These are phyloP conservation scores for Septoria linicola DNA, from an alignment of 2,329 filamentous ascomycete genomes.

Conservation along the genomic window DNA sequence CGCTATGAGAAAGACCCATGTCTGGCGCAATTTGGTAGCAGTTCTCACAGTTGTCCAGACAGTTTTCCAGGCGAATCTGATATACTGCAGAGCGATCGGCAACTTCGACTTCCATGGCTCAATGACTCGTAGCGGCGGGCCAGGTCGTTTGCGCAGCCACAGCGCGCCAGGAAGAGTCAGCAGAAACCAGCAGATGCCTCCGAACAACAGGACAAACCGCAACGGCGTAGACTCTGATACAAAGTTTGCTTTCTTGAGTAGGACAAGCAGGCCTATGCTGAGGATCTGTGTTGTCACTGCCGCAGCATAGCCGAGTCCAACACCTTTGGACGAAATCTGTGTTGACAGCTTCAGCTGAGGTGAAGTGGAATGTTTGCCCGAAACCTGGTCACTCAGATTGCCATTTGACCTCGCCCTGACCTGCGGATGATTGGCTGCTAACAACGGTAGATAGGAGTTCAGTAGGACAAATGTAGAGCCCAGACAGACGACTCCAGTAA, in stretches of 20 bases:
- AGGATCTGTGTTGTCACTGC: slow-evolving; percentile 77
- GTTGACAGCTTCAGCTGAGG: slow-evolving; percentile 76
- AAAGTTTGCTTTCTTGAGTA: slow-evolving; percentile 54
- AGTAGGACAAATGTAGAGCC: slow-evolving; percentile 94
- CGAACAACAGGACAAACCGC: slow-evolving; percentile 74
- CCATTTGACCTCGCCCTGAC: slow-evolving; percentile 30
- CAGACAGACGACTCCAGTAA: slow-evolving; percentile 84
- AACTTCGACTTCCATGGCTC: slow-evolving; percentile 23
- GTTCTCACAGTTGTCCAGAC: slow-evolving; percentile 74
- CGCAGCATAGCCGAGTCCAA: slow-evolving; percentile 85
- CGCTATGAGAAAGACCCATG: slow-evolving; percentile 71
- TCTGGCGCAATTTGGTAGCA: slow-evolving; percentile 67
- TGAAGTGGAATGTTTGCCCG: slow-evolving; percentile 41
- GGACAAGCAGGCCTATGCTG: slow-evolving; percentile 70
- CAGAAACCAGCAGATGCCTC: slow-evolving; percentile 83
- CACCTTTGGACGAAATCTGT: slow-evolving; percentile 81
- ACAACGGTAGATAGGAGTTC: slow-evolving; percentile 85
- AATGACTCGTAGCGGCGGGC: slow-evolving; percentile 67
- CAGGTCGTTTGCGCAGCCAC: slow-evolving; percentile 65
- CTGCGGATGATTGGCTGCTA: slow-evolving; percentile 76
- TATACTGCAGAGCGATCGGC: slow-evolving; percentile 56
- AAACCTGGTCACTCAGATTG: neutral
- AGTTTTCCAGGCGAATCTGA: slow-evolving; percentile 77
- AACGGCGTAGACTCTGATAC: slow-evolving; percentile 74
- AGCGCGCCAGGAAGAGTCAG: slow-evolving; percentile 82